Percentiles rank a stretch among this genome's conserved stretches.
These are phyloP conservation scores for Penstemon barbatus DNA, from an alignment of 257 asterid species.

Conservation along the genomic window DNA sequence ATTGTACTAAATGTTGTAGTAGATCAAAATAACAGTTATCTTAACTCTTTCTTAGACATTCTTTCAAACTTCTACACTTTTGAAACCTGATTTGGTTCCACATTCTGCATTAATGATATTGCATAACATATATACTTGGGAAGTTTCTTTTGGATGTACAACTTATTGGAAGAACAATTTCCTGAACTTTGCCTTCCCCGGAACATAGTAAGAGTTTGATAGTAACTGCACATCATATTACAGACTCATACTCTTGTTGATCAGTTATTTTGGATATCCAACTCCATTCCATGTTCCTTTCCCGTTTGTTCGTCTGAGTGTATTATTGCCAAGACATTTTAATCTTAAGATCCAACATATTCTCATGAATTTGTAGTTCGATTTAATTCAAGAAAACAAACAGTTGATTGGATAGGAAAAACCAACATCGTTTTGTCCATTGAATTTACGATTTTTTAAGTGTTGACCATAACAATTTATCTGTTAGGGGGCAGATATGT, in stretches of 20 bases:
- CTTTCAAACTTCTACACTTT: not conserved
- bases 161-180: conserved; percentile 13
- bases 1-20: not conserved
- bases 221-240: conserved; percentile 3
- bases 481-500: conserved; percentile 4
- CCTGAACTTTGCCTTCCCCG: not conserved
- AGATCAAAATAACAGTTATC: too few relatives aligned
- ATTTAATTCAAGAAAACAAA: too few relatives aligned
- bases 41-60: too few relatives aligned
- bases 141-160: not conserved
- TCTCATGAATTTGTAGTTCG: not conserved
- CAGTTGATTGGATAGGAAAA: too few relatives aligned
- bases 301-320: not conserved
- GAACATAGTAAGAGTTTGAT: not conserved
- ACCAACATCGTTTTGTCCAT: not conserved
- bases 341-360: not conserved
- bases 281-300: not conserved
- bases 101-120: not conserved
- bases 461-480: not conserved
- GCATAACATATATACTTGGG: not conserved
- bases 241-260: not conserved
- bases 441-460: conserved; percentile 6
- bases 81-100: conserved; percentile 5
- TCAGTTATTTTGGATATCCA: not conserved
- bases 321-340: not conserved